Evolutionary conservation across 2,329 filamentous ascomycete species (phyloP).

Genomic region (Calonectria naviculata): DNA sequence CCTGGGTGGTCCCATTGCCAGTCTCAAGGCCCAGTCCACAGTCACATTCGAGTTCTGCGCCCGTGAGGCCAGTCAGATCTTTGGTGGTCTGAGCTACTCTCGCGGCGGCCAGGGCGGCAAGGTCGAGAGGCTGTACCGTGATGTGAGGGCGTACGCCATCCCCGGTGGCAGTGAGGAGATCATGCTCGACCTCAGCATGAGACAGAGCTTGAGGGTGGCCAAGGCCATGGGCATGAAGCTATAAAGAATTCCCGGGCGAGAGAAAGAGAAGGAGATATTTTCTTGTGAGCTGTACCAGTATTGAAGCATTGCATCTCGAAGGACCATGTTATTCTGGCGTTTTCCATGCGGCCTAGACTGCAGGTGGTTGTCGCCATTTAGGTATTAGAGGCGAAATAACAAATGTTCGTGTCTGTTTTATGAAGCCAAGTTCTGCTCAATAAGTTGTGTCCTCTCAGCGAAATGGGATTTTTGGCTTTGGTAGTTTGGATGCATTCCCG

Average conservation of each 20-base stretch:
- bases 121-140: conserved; percentile 93
- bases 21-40: conserved; percentile 93
- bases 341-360: conserved; percentile 1
- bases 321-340: conserved; percentile 5
- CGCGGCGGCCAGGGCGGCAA: conserved; percentile 95
- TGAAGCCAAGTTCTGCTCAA: too few species aligned
- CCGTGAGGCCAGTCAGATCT: conserved; percentile 96
- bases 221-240: conserved; percentile 97
- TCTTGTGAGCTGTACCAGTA: conserved; percentile 13
- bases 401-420: background rate
- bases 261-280: background rate
- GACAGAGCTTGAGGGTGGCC: conserved; percentile 88
- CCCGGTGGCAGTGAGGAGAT: conserved; percentile 98
- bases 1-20: conserved; percentile 92
- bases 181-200: conserved; percentile 96
- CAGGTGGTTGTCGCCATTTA: conserved; percentile 5
- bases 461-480: background rate
- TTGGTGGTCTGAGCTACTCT: conserved; percentile 92
- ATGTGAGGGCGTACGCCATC: conserved; percentile 96
- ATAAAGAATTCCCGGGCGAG: conserved; percentile 56
- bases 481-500: too few species aligned
- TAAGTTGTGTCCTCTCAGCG: background rate
- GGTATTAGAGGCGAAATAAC: conserved; percentile 13
- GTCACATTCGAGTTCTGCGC: conserved; percentile 98
- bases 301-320: conserved; percentile 8